phyloP scores from a whole-genome alignment of 2,329 filamentous ascomycete genomes.

The Hysterium pulicare region DNA sequence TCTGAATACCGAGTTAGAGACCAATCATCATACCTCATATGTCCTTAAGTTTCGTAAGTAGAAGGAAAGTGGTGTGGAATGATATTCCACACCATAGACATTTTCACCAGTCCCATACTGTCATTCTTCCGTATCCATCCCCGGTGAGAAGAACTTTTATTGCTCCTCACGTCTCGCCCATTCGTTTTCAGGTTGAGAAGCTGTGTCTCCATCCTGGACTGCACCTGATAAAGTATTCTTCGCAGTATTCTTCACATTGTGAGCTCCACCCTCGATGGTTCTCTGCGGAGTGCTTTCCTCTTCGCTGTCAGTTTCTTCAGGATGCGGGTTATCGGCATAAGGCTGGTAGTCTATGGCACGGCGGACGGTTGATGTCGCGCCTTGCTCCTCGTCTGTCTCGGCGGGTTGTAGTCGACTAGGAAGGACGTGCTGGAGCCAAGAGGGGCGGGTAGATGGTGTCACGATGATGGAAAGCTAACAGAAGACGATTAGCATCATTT shows the following conservation, averaged over 20 bases:
- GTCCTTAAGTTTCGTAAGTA: too few species aligned
- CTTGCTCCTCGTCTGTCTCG: background rate
- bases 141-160: too few species aligned
- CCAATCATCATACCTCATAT: too few species aligned
- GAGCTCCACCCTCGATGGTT: background rate
- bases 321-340: background rate
- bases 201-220: background rate
- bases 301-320: background rate
- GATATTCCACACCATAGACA: too few species aligned
- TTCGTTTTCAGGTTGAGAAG: background rate
- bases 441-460: background rate
- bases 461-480: background rate
- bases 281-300: background rate
- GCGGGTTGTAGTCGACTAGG: background rate
- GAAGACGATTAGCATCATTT: background rate
- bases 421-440: background rate
- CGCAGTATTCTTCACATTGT: background rate
- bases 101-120: too few species aligned
- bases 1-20: too few species aligned
- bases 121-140: too few species aligned
- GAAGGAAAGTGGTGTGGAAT: too few species aligned
- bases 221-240: too few species aligned
- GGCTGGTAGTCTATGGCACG: background rate
- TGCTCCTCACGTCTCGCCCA: too few species aligned
- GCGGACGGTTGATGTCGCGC: background rate